Percentiles rank a stretch among this genome's conserved stretches.
Conservation (phyloP, 495 filamentous ascomycete species). For the Aspergillus hancockii region DNA sequence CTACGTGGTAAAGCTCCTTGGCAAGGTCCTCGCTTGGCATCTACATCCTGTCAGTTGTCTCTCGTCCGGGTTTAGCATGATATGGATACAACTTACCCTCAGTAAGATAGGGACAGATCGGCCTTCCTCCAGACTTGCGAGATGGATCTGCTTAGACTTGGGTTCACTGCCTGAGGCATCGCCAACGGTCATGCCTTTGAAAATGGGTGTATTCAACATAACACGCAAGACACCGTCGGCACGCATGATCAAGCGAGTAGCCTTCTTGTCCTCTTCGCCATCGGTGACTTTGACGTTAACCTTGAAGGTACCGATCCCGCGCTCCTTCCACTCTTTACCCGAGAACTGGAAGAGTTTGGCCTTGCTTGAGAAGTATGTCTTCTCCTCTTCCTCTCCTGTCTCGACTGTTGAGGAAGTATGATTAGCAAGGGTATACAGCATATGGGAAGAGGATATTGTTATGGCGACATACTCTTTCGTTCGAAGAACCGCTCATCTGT, state of each 20-base stretch:
- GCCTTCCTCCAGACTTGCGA: constrained; percentile 62
- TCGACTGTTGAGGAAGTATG: constrained; percentile 53
- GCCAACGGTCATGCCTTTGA: constrained; percentile 71
- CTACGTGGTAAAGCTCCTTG: constrained; percentile 41
- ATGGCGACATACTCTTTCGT: constrained; percentile 61
- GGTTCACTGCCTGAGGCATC: constrained; percentile 53
- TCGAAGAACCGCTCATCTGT: constrained; percentile 67
- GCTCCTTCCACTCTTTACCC: constrained; percentile 81
- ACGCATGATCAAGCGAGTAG: constrained; percentile 78
- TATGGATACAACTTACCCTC: constrained; percentile 57
- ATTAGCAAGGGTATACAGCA: not conserved
- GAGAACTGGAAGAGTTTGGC: constrained; percentile 78
- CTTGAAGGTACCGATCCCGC: constrained; percentile 79
- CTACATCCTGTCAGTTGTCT: constrained; percentile 32
- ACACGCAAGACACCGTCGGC: constrained; percentile 83
- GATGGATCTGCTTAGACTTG: constrained; percentile 56
- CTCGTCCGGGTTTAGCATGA: not conserved
- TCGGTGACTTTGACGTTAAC: constrained; percentile 69
- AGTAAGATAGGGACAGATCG: constrained; percentile 63
- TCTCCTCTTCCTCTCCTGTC: constrained; percentile 71
- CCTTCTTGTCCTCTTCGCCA: constrained; percentile 48
- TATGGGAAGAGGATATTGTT: not conserved
- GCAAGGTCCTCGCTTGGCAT: constrained; percentile 42
- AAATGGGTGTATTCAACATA: constrained; percentile 78
- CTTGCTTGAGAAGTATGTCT: constrained; percentile 60